phyloP scores from a whole-genome alignment of 148 eudicot species.

The Diospyros kaki region DNA sequence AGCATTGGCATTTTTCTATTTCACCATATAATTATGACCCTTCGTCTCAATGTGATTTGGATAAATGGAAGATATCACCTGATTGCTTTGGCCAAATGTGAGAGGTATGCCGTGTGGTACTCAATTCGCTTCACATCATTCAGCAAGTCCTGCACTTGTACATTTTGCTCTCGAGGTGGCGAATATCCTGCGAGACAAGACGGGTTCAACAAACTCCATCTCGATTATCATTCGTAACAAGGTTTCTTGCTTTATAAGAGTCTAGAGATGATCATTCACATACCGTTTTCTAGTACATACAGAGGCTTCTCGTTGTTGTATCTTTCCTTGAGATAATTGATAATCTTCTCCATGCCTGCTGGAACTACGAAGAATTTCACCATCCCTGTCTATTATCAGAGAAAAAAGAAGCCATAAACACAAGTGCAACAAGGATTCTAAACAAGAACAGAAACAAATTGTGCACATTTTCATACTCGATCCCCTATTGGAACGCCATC shows the following conservation, averaged over 20 bases:
- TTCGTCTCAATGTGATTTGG: background rate
- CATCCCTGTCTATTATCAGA: slow-evolving; percentile 42
- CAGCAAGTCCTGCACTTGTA: slow-evolving; percentile 10
- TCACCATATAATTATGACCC: no score
- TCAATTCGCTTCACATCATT: slow-evolving; percentile 48
- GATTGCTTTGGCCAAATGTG: slow-evolving; percentile 53
- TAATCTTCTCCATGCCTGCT: slow-evolving; percentile 56
- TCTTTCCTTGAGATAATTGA: slow-evolving; percentile 38
- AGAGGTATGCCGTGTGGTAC: slow-evolving; percentile 49
- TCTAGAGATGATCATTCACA: background rate
- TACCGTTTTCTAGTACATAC: slow-evolving; percentile 68
- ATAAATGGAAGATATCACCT: slow-evolving; percentile 29
- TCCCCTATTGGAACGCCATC: slow-evolving; percentile 66
- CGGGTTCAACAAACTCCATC: no score
- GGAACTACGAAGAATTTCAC: slow-evolving; percentile 49
- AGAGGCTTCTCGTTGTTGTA: slow-evolving; percentile 49
- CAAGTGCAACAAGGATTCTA: background rate
- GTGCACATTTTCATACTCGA: slow-evolving; percentile 26
- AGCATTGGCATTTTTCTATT: no score
- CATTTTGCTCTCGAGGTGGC: slow-evolving; percentile 19
- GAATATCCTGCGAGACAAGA: slow-evolving; percentile 40
- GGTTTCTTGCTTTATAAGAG: no score
- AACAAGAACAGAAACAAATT: background rate
- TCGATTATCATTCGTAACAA: no score
- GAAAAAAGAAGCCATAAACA: background rate